Evolutionary conservation across 768 basidiomycete genomes (phyloP).

Genomic region (Pilatotrama ljubarskyi): DNA sequence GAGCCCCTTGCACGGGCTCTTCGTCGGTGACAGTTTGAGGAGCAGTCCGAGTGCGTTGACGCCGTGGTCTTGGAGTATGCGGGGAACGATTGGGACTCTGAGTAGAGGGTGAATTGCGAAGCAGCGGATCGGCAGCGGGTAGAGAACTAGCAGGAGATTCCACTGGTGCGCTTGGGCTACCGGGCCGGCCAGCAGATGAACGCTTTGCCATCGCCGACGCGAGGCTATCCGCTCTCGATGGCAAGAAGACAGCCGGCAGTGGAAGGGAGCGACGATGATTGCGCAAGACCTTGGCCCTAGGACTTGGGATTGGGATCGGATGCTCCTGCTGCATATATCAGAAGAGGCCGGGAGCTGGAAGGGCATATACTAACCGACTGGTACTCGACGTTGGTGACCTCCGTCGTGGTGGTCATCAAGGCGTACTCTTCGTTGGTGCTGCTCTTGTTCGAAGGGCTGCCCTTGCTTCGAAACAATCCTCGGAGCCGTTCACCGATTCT

Average conservation of each 20-base stretch:
- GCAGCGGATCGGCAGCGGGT: neutral
- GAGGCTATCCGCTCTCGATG: neutral
- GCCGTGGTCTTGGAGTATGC: conserved; percentile 4
- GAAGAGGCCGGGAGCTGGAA: too few species aligned
- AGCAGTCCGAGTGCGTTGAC: conserved; percentile 18
- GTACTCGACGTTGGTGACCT: conserved; percentile 27
- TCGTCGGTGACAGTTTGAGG: conserved; percentile 4
- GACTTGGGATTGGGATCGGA: conserved; percentile 24
- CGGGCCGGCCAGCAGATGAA: neutral
- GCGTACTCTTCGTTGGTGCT: conserved; percentile 17
- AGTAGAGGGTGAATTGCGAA: neutral
- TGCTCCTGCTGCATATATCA: conserved; percentile 21
- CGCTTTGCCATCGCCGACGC: neutral
- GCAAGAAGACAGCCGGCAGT: neutral
- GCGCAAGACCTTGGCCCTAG: conserved; percentile 8
- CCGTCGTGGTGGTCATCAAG: conserved; percentile 25
- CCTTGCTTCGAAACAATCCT: conserved; percentile 24
- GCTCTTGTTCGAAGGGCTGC: conserved; percentile 30
- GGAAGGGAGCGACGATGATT: conserved; percentile 18
- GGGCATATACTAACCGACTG: conserved; percentile 23
- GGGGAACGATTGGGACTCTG: neutral
- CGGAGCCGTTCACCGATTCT: conserved; percentile 18
- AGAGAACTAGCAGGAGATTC: neutral
- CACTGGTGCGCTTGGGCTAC: neutral
- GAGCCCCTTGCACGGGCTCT: neutral